Conservation (phyloP, 805 yeast species). For the Nakazawaea sp. region DNA sequence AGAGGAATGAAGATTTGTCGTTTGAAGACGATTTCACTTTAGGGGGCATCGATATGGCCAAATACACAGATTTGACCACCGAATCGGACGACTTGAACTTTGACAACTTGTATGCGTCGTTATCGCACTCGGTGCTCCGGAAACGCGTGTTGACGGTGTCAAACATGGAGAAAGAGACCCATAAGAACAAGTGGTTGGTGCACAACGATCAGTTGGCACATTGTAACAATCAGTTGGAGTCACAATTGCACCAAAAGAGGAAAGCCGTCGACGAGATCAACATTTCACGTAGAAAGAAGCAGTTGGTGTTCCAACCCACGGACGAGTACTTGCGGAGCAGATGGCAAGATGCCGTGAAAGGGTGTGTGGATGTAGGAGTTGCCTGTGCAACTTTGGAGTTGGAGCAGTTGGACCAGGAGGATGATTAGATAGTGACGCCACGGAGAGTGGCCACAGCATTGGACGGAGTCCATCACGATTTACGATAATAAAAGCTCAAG, state of each 20-base stretch:
- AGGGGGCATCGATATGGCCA: slow-evolving; percentile 25
- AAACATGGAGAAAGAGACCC: not conserved
- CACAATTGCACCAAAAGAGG: slow-evolving; percentile 29
- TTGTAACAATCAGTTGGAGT: slow-evolving; percentile 20
- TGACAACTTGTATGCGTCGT: slow-evolving; percentile 26
- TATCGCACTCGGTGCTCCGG: slow-evolving; percentile 33
- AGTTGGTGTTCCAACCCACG: slow-evolving; percentile 35
- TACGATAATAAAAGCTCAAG: no score
- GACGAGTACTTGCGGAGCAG: slow-evolving; percentile 36
- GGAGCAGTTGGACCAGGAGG: slow-evolving; percentile 1
- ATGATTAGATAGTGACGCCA: no score
- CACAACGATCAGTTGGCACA: slow-evolving; percentile 27
- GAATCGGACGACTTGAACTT: slow-evolving; percentile 14
- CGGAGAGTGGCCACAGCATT: no score
- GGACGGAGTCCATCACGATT: no score
- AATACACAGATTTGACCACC: slow-evolving; percentile 20
- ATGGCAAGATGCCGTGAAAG: slow-evolving; percentile 44
- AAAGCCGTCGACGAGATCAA: slow-evolving; percentile 35
- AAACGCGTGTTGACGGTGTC: slow-evolving; percentile 32
- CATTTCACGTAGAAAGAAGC: slow-evolving; percentile 32
- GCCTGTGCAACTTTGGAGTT: slow-evolving; percentile 22
- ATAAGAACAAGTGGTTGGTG: slow-evolving; percentile 28
- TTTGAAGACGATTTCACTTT: slow-evolving; percentile 11
- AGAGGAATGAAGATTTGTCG: slow-evolving; percentile 15
- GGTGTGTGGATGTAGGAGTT: slow-evolving; percentile 30